Conservation (phyloP, 192 early-diverging fungal genomes). For the Neocallimastix lanati region DNA sequence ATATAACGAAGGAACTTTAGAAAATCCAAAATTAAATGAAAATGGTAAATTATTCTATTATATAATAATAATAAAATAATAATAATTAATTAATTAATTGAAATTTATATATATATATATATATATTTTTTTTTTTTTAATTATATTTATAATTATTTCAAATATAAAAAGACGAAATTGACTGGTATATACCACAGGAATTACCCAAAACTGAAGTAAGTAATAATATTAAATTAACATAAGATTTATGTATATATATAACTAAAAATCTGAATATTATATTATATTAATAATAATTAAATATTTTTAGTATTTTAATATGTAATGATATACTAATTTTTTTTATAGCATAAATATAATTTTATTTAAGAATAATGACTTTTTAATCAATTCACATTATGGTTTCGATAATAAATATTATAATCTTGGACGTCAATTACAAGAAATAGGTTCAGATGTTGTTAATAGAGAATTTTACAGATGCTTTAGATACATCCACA, state of each 20-base stretch:
- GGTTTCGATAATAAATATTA: conserved; percentile 82
- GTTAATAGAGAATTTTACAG: conserved; percentile 16
- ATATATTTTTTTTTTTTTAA: too few relatives aligned
- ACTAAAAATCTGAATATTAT: too few relatives aligned
- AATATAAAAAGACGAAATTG: conserved; percentile 33
- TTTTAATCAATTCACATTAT: conserved; percentile 28
- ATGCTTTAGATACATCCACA: conserved; percentile 23
- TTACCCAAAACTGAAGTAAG: conserved; percentile 21
- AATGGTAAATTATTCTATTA: conserved; percentile 2
- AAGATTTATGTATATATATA: too few relatives aligned
- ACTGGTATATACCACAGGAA: conserved; percentile 75
- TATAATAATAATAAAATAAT: too few relatives aligned
- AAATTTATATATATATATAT: too few relatives aligned
- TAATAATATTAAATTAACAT: too few relatives aligned
- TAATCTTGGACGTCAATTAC: conserved; percentile 53
- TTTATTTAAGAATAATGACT: background rate
- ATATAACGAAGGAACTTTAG: background rate
- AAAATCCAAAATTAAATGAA: conserved; percentile 2
- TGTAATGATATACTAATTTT: too few relatives aligned
- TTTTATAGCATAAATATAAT: too few relatives aligned
- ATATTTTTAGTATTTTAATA: too few relatives aligned
- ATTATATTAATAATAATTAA: too few relatives aligned
- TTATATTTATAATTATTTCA: too few relatives aligned
- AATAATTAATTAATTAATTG: too few relatives aligned
- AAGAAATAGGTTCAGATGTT: conserved; percentile 28